phyloP scores from a whole-genome alignment of 805 yeast genomes.

The Saccharomycopsis babjevae region DNA sequence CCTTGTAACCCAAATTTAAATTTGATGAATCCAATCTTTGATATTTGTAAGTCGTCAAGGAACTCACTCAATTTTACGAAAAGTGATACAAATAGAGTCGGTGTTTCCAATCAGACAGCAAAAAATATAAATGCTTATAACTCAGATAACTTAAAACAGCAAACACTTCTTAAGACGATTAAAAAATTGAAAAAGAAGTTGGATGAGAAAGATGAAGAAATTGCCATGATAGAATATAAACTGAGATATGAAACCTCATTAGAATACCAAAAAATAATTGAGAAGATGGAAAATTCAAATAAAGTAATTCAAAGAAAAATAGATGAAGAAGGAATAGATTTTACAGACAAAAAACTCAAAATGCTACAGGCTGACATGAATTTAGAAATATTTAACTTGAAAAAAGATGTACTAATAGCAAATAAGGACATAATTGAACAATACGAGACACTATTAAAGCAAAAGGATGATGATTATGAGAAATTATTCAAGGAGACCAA shows the following conservation, averaged over 20 bases:
- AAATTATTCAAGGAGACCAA: constrained; percentile 13
- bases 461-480: neutral
- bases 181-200: neutral
- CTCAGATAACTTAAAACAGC: neutral
- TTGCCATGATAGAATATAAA: constrained; percentile 4
- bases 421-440: neutral
- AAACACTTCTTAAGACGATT: neutral
- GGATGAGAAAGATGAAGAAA: neutral
- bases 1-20: constrained; percentile 29
- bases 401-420: constrained; percentile 2
- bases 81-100: neutral
- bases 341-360: constrained; percentile 33
- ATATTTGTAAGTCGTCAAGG: constrained; percentile 22
- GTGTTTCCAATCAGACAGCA: too few species aligned
- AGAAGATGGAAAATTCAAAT: constrained; percentile 13
- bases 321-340: constrained; percentile 36
- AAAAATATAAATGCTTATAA: neutral
- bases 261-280: constrained; percentile 10
- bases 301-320: constrained; percentile 33
- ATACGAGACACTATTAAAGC: neutral
- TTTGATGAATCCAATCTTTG: constrained; percentile 24
- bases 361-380: constrained; percentile 9
- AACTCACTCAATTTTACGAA: constrained; percentile 1
- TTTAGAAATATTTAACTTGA: constrained; percentile 13
- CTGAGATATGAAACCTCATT: constrained; percentile 11